Evolutionary conservation across 208 protist genomes (phyloP).

Genomic region (Leishmania lainsoni): DNA sequence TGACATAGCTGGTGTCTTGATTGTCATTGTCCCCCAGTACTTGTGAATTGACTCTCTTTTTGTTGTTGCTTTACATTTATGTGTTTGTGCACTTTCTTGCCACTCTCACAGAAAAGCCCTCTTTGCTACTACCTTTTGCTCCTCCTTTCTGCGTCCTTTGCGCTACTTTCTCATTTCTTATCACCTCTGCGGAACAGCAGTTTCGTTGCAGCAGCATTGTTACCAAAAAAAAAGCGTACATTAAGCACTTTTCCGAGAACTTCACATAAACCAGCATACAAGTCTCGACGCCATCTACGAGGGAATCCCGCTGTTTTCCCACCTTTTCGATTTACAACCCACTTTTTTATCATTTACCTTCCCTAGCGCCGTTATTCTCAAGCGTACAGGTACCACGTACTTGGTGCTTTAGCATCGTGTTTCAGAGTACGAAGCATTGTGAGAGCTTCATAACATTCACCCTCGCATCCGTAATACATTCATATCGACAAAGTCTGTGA

Average conservation of each 20-base stretch:
- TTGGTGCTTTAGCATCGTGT: neutral
- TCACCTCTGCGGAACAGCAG: neutral
- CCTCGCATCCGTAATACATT: neutral
- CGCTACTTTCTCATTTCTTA: neutral
- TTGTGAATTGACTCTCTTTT: conserved; percentile 6
- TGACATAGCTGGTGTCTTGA: neutral
- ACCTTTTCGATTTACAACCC: neutral
- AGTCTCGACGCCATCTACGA: neutral
- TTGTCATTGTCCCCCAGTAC: neutral
- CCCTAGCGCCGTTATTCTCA: neutral
- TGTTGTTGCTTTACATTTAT: conserved; percentile 2
- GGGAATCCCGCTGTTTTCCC: neutral
- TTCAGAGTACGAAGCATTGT: neutral
- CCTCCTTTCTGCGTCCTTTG: conserved; percentile 18
- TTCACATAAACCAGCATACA: neutral
- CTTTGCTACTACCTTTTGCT: conserved; percentile 14
- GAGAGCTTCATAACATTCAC: conserved; percentile 2
- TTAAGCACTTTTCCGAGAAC: neutral
- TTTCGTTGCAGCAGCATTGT: neutral
- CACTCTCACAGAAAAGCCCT: neutral
- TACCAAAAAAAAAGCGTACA: neutral
- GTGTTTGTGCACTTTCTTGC: neutral
- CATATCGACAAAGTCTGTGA: neutral
- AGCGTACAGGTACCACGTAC: neutral
- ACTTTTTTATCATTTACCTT: conserved; percentile 10